Percentiles rank a stretch among this genome's conserved stretches.
Evolutionary conservation across 176 grass and related monocot genomes (phyloP).

Genomic region (Musa schizocarpa): DNA sequence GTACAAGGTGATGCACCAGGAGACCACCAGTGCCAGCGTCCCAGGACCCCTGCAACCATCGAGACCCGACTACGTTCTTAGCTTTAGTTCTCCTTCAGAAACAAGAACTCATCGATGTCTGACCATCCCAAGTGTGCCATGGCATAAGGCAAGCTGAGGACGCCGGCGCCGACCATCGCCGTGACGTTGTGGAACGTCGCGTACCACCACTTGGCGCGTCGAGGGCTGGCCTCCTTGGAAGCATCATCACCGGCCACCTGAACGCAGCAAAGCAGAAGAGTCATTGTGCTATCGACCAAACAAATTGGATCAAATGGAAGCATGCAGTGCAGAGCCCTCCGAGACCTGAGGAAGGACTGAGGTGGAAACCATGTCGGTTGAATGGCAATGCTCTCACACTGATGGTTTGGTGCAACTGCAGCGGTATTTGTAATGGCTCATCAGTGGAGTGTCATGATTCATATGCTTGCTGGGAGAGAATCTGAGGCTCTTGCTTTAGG

Average conservation of each 20-base stretch:
- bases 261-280: background rate
- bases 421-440: background rate
- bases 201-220: constrained; percentile 21
- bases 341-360: constrained; percentile 8
- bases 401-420: constrained; percentile 14
- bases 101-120: no score
- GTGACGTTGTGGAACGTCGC: constrained; percentile 23
- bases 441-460: background rate
- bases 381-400: background rate
- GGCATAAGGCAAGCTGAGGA: constrained; percentile 19
- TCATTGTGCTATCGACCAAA: background rate
- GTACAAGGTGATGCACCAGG: constrained; percentile 28
- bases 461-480: background rate
- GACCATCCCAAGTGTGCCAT: constrained; percentile 29
- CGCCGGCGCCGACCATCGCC: constrained; percentile 24
- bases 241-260: constrained; percentile 23
- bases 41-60: constrained; percentile 15
- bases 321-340: background rate
- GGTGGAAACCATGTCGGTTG: background rate
- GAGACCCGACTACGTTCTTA: background rate
- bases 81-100: background rate
- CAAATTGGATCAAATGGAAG: background rate
- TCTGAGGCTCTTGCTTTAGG: no score
- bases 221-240: background rate
- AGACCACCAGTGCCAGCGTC: constrained; percentile 16